Evolutionary conservation across 305 asterid genomes (phyloP), one percentile per base, ranked within the genome.

Genomic region (Fraxinus greggii): DNA sequence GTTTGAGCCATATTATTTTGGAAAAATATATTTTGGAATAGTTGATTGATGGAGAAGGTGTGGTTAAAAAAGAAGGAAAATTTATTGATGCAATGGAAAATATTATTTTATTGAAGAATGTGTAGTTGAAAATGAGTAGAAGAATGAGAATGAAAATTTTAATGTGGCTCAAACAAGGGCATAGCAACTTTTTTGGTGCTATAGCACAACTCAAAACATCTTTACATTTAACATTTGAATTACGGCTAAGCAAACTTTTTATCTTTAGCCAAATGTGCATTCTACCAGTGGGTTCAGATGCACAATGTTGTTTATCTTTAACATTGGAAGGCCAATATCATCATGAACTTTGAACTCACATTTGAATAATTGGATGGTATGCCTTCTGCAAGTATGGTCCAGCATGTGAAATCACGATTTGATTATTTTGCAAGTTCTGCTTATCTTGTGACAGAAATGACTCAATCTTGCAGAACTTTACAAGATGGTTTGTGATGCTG

Each of bases 401-500:
- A 17, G 65, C 33, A 17, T 75, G 36, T 77, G 73, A 40, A 82
- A 28, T 28, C 76, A 12, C 35, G 54, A 31, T 42, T 12, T 31
- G 72, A 10, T 45, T 8, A 56, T 72, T 24, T 76, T 31, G 35
- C 32, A 23, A 17, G 73, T 38, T 76, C n/a, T 26, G 26, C 31
- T 78, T 59, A 12, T 65, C 23, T 67, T 63, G 77, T 78, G 77
- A 80, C 76, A 7, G 7, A 82, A 21, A 48, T 76, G 76, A 32
- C 36, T 89, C 83, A 32, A 38, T 63, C 35, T 40, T 88, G 83
- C 92, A 95, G 99, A 94, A 87, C 99, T 95, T 40, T 93, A 91
- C 92, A 95, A 95, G 92, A 95, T 95, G 99, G 97, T 95, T 78
- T 95, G 99, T 85, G 98, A 95, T 84, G 91, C 94, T 31, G 93